Base-by-base conservation (phyloP, 2,329 filamentous ascomycete species). In the Dryadomyces quercus-mongolicae region DNA sequence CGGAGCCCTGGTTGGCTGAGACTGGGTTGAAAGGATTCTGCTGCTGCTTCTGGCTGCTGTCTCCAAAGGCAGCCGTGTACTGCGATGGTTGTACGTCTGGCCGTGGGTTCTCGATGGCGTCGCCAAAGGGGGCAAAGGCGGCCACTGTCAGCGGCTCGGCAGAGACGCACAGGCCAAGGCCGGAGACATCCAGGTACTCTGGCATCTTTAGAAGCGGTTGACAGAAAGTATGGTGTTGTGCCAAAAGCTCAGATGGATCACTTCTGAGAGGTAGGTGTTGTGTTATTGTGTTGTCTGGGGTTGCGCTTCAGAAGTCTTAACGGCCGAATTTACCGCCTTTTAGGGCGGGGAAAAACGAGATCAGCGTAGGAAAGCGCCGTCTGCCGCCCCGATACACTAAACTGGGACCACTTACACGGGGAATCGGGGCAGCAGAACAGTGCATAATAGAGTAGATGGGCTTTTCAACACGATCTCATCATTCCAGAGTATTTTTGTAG, bases 1-100 rank as follows among this genome's bases (percentile, higher is more conserved):
- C 92, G 21, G 84, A 85, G 63, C 88, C 88, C 72, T 97, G 91
- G 73, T 97, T 97, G 49, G 83, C 80, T 3, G 80, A 75, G 5
- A 83, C 71, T 54, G 78, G 72, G 59, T 74, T 72, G 62, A 71
- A 67, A 25, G 76, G 71, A 40, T 68, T 64, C 20, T 46, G 7
- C 9, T 40, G 71, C 40, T 68, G 65, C 20, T 46, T 6, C 6
- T 40, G 2, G 6, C 21, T 12, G 20, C 5, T 12, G 6, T 25
- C 2, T 9, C 54, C 55, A 36, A 55, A 58, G 45, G 58, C 54
- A 6, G 44, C n/a, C 9, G 49, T 52, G 56, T 63, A 62, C 60
- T 68, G 68, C 53, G 71, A 73, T 51, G 80, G 75, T 58, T 77
- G 69, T 59, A 82, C 65, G 63, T 74, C 68, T 46, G 78, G 76